A percentile compares a stretch with the other conserved stretches of the same genome.
Conservation (phyloP, 495 filamentous ascomycete genomes). For the Acidomyces sp. region DNA sequence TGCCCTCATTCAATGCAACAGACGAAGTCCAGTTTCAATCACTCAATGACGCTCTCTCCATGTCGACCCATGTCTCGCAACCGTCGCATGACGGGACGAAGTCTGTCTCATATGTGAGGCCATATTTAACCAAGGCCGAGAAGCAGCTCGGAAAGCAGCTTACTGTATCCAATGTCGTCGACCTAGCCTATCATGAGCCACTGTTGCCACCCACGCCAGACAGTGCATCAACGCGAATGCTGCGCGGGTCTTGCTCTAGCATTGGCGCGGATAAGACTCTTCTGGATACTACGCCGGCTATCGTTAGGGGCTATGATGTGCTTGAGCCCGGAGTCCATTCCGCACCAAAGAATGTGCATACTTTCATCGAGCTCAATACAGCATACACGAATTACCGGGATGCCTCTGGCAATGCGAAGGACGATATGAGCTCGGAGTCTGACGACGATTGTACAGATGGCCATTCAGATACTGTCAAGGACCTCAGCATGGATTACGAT, state of each 20-base stretch:
- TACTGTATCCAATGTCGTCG: too few species aligned
- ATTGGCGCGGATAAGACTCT: constrained; percentile 11
- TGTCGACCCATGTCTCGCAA: not conserved
- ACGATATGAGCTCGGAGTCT: not conserved
- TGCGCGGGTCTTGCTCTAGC: constrained; percentile 15
- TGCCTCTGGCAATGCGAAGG: not conserved
- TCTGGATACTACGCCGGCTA: constrained; percentile 13
- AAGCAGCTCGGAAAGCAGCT: not conserved
- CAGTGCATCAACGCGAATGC: constrained; percentile 16
- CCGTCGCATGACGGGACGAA: constrained; percentile 1
- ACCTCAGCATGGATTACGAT: constrained; percentile 12
- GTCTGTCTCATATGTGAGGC: constrained; percentile 4
- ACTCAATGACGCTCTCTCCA: constrained; percentile 8
- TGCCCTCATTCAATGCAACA: not conserved
- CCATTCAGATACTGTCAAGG: constrained; percentile 3
- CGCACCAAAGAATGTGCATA: constrained; percentile 11
- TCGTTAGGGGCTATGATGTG: constrained; percentile 10
- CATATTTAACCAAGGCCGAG: not conserved
- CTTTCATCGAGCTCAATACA: constrained; percentile 11
- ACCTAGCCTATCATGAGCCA: constrained; percentile 13
- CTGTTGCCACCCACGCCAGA: constrained; percentile 19
- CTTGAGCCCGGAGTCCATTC: constrained; percentile 7
- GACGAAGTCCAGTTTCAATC: constrained; percentile 7
- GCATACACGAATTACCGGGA: constrained; percentile 7
- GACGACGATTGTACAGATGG: constrained; percentile 3